Percentiles rank a stretch among this genome's conserved stretches.
Conservation (phyloP, 2,329 filamentous ascomycete species). For the Pyricularia sp. region DNA sequence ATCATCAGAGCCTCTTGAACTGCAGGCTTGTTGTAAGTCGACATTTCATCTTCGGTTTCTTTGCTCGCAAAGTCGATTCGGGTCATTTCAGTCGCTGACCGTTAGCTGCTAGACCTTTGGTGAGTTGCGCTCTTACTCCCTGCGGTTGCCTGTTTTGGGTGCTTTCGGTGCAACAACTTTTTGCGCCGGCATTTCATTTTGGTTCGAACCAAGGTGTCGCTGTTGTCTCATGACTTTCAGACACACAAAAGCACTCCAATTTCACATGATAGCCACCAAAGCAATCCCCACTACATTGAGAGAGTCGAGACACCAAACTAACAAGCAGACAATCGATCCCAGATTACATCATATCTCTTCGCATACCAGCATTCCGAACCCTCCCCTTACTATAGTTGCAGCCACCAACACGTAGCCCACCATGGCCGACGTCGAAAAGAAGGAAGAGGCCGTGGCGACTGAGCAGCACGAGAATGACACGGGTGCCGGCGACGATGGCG, state of each 20-base stretch:
- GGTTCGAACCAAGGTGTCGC: background rate
- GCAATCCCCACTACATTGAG: background rate
- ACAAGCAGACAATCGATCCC: background rate
- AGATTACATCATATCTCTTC: background rate
- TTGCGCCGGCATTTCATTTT: background rate
- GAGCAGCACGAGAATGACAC: constrained; percentile 1
- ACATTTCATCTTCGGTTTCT: background rate
- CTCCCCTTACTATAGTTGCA: background rate
- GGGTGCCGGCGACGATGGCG: constrained; percentile 5
- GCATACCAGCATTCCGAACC: background rate
- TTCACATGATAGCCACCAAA: no score
- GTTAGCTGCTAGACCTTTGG: background rate
- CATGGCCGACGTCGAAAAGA: constrained; percentile 3
- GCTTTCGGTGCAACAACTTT: background rate
- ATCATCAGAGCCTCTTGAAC: background rate
- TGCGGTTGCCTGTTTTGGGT: no score
- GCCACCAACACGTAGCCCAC: background rate
- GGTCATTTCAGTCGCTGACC: background rate
- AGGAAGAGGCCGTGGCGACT: background rate
- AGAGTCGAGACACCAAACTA: background rate
- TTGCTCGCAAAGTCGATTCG: background rate
- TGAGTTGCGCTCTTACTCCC: background rate
- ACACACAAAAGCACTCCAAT: background rate
- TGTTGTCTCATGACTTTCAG: background rate
- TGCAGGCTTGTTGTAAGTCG: background rate